These are phyloP conservation scores for Lachnellula hyalina DNA, from an alignment of 2,329 filamentous ascomycete genomes.

Conservation along the genomic window DNA sequence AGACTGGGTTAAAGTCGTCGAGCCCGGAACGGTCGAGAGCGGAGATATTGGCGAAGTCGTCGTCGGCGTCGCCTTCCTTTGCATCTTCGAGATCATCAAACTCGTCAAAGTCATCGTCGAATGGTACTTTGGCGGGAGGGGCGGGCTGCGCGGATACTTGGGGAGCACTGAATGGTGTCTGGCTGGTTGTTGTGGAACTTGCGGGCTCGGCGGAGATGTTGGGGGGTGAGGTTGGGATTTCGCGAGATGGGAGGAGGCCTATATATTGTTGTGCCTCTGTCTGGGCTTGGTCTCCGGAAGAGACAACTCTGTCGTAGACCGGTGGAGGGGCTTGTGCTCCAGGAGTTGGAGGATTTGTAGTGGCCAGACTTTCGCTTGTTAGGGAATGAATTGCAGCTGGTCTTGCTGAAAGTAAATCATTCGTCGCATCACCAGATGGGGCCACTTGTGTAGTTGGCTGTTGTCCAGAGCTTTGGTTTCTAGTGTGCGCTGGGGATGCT, in stretches of 20 bases:
- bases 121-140: constrained; percentile 45
- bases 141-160: constrained; percentile 28
- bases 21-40: constrained; percentile 54
- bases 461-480: constrained; percentile 23
- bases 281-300: constrained; percentile 40
- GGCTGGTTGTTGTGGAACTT: constrained; percentile 24
- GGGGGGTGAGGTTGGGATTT: constrained; percentile 40
- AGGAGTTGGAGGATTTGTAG: constrained; percentile 42
- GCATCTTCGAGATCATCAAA: constrained; percentile 82
- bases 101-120: constrained; percentile 74
- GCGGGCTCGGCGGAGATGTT: constrained; percentile 24
- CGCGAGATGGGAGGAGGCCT: constrained; percentile 49
- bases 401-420: constrained; percentile 28
- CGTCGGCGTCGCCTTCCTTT: constrained; percentile 72
- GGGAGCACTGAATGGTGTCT: constrained; percentile 22
- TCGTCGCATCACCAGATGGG: constrained; percentile 26
- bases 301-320: constrained; percentile 43
- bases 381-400: constrained; percentile 27
- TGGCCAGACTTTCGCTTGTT: constrained; percentile 19
- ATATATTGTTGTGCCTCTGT: constrained; percentile 45
- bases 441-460: constrained; percentile 20
- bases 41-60: constrained; percentile 72
- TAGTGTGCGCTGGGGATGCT: constrained; percentile 34
- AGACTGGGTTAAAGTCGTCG: constrained; percentile 76
- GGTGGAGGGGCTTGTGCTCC: constrained; percentile 55